Base-by-base conservation (phyloP, 331 rosid genomes). In the Acacia concinna region DNA sequence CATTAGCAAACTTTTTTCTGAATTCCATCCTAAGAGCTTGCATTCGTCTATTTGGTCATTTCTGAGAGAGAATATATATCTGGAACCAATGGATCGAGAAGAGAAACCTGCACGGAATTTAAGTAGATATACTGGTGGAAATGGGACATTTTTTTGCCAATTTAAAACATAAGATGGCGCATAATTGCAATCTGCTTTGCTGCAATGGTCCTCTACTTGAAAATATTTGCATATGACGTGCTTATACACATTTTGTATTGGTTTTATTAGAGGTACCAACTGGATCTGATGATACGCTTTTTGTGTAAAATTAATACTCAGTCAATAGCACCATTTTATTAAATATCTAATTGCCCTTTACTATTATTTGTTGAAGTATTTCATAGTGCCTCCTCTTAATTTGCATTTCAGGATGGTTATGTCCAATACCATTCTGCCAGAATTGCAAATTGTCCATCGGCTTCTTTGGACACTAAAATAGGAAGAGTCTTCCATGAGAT, bases 361-460 rank as follows among this genome's bases (percentile, higher is more conserved):
- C 15, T 17, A 59, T 83, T 18, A 8, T 30, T 71, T 31, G 11
- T 40, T 23, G 6, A 57, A 38, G 68, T 21, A 15, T 43, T 35
- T 72, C 25, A 12, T 65, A 21, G 68, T 75, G 62, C 60, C 76
- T 31, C 46, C 38, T 31, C 74, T 67, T 68, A 51, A 60, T 77
- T 73, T 11, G 10, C 59, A 23, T 83, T 37, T 38, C 88, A 94
- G 98, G 98, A 94, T 52, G 98, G 98, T 34, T 94, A 94, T 86
- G 96, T 94, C 30, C 98, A 97, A 6, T 94, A 94, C 47, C 98
- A 94, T 78, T 94, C 98, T n/a, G 98, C 98, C 30, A 88, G 97
- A 85, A 87, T 94, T 57, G 98, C 92, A 79, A 59, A 78, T 49
- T 90, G 97, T 82, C 91, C 87, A 76, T 90, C 90, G 66, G 97